These are phyloP conservation scores for Lentinula sp. DNA, from an alignment of 768 basidiomycete species.

Conservation along the genomic window DNA sequence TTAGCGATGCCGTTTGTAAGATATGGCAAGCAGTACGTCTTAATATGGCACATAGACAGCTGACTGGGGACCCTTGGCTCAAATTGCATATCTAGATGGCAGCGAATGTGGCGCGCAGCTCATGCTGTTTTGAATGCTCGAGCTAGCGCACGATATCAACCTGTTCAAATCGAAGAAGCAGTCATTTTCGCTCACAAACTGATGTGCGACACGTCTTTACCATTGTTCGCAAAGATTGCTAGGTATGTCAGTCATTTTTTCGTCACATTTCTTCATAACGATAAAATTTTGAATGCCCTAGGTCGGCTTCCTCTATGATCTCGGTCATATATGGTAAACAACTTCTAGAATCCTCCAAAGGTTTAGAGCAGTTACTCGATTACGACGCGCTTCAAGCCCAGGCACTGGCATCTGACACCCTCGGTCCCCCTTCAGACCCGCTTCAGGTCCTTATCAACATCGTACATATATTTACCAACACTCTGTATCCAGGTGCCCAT, in stretches of 20 bases:
- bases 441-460: background rate
- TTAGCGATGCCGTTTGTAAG: background rate
- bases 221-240: background rate
- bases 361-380: background rate
- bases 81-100: background rate
- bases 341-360: slow-evolving; percentile 7
- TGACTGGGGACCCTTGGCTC: too few relatives aligned
- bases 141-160: background rate
- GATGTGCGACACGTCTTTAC: background rate
- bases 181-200: background rate
- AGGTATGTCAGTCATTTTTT: background rate
- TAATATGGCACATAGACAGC: too few relatives aligned
- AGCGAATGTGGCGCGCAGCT: background rate
- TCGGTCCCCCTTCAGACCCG: background rate
- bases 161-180: background rate
- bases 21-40: background rate
- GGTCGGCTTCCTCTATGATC: background rate
- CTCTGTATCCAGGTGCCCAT: background rate
- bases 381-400: background rate
- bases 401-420: background rate
- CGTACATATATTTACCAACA: background rate
- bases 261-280: background rate
- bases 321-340: slow-evolving; percentile 6
- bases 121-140: background rate
- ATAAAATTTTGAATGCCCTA: background rate